Evolutionary conservation across 441 rosid species (phyloP), one percentile per base, ranked within the genome.

Genomic region (Brassica balearica): DNA sequence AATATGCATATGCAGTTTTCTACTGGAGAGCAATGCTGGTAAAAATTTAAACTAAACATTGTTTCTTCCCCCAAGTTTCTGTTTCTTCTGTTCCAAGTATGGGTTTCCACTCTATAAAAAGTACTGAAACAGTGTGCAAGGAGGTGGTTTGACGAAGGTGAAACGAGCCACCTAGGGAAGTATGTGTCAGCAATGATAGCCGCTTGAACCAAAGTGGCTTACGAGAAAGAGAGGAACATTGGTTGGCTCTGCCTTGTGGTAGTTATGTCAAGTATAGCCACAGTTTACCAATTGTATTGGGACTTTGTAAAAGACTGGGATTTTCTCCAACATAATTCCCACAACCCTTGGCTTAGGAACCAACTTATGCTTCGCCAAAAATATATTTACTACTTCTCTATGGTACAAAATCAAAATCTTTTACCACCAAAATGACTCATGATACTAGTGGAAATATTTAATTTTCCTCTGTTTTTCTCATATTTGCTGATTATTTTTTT

Each of bases 261-360:
- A 79, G 81, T 87, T 63, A 82, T 92, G 46, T 38, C 46, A 38
- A 38, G 46, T 38, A 38, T 84, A 29, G 98, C 99, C 68, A 94
- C 99, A 71, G 67, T 96, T 36, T 96, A 92, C 86, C 99, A 96
- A 81, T 88, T 96, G 86, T 96, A 96, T 81, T 96, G 99, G 99
- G 99, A 96, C 85, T 96, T 91, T 86, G 98, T 92, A 25, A 91
- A 79, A 85, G 99, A 96, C 65, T 96, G 99, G 99, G 99, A 98
- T 80, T 87, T 96, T 19, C 27, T 25, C 27, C 27, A 25, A 25
- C 27, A 25, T 25, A 25, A 25, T 25, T 25, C 27, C 27, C 3
- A 25, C 27, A 25, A 25, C 27, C 27, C 27, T 25, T 25, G 27
- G 27, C 27, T 25, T 25, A 25, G 27, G 27, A 25, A 25, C 27